A percentile compares a stretch with the other conserved stretches of the same genome.
These are phyloP conservation scores for Elymus sibiricus DNA, from an alignment of 176 grass and related monocot species.

Conservation along the genomic window DNA sequence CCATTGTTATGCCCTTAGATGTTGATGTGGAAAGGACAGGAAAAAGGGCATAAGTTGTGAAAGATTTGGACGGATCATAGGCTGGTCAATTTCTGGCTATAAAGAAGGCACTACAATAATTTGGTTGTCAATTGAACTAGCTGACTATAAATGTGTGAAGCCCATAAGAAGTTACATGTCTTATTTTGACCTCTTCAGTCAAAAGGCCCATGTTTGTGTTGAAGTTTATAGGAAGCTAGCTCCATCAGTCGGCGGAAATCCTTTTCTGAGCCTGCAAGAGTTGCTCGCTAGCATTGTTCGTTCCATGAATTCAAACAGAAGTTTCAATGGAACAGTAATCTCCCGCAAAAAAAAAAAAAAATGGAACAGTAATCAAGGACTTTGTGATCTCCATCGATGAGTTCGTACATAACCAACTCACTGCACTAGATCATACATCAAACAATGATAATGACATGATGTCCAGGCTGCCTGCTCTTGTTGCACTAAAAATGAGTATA, in stretches of 20 bases:
- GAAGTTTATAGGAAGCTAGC: conserved; percentile 81
- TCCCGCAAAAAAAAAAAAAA: too few species aligned
- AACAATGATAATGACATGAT: conserved; percentile 24
- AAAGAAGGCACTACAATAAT: conserved; percentile 72
- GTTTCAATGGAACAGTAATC: too few species aligned
- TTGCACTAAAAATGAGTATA: conserved; percentile 52
- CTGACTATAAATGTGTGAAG: conserved; percentile 93
- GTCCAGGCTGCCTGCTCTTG: conserved; percentile 38
- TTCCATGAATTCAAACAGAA: conserved; percentile 56
- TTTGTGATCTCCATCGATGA: conserved; percentile 72
- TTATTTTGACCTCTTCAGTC: conserved; percentile 63
- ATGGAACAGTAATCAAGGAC: conserved; percentile 59
- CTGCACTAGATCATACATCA: conserved; percentile 46
- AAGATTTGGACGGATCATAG: conserved; percentile 82
- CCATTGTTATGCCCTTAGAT: conserved; percentile 67
- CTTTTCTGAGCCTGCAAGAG: conserved; percentile 60
- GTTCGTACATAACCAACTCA: conserved; percentile 64
- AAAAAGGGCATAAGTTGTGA: conserved; percentile 63
- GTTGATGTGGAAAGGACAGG: conserved; percentile 67
- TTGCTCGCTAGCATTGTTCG: conserved; percentile 71
- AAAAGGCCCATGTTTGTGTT: conserved; percentile 81
- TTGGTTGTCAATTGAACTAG: conserved; percentile 89
- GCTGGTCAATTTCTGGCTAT: conserved; percentile 61
- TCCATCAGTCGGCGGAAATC: conserved; percentile 67
- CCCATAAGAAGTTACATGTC: conserved; percentile 67